Evolutionary conservation across 352 stramenopile species (phyloP).

Genomic region (Pythium aristosporum): DNA sequence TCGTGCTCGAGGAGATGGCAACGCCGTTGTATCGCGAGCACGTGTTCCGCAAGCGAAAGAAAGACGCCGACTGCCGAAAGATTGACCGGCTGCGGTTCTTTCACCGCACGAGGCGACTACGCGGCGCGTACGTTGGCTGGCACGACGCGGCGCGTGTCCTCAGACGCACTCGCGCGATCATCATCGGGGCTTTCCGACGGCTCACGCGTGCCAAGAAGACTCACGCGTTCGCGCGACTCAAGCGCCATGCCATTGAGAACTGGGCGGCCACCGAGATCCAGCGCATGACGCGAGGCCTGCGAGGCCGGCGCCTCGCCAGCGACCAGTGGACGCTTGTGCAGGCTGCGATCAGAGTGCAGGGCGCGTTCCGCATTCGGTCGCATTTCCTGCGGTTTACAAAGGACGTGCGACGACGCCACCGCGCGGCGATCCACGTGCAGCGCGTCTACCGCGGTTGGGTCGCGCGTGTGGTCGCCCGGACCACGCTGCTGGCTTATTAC

Average conservation of each 20-base stretch:
- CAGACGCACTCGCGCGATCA: constrained; percentile 33
- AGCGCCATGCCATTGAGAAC: constrained; percentile 37
- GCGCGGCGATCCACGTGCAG: constrained; percentile 58
- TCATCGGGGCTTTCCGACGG: constrained; percentile 32
- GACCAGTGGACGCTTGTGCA: constrained; percentile 44
- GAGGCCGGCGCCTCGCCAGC: constrained; percentile 34
- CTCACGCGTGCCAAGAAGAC: constrained; percentile 35
- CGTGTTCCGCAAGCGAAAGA: constrained; percentile 45
- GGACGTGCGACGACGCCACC: constrained; percentile 38
- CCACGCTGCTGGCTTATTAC: constrained; percentile 46
- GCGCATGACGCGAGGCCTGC: constrained; percentile 49
- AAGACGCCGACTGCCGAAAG: constrained; percentile 45
- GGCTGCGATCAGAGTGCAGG: constrained; percentile 54
- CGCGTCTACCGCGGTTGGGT: constrained; percentile 60
- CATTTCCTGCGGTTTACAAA: constrained; percentile 50
- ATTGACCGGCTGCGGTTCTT: constrained; percentile 54
- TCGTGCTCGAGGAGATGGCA: constrained; percentile 53
- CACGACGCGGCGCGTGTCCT: constrained; percentile 32
- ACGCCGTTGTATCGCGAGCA: constrained; percentile 50
- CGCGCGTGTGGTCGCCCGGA: constrained; percentile 39
- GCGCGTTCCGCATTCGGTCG: constrained; percentile 62
- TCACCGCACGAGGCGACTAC: constrained; percentile 41
- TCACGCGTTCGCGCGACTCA: constrained; percentile 41
- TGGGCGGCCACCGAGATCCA: constrained; percentile 66
- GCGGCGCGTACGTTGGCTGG: constrained; percentile 45